Percentiles rank a stretch among this genome's conserved stretches.
Conservation (phyloP, 225 moss, liverwort and hornwort genomes). For the Physcomitrium patens region DNA sequence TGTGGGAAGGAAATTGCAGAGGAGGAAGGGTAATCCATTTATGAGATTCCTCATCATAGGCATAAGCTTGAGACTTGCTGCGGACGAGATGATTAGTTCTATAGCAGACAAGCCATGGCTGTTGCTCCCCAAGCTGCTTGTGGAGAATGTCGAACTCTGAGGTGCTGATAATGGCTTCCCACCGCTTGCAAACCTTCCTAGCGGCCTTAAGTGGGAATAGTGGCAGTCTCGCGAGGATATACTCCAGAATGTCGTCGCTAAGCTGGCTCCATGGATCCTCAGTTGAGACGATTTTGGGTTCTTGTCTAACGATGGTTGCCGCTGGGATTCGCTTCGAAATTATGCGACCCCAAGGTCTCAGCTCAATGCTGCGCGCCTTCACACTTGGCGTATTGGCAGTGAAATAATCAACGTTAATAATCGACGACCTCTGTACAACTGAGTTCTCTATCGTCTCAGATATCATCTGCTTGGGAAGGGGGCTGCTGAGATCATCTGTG, state of each 20-base stretch:
- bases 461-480: not conserved
- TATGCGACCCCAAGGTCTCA: conserved; percentile 1
- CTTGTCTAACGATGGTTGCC: not conserved
- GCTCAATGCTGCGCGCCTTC: not conserved
- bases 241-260: conserved; percentile 43
- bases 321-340: conserved; percentile 21
- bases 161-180: conserved; percentile 36
- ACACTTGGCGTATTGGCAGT: not conserved
- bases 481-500: conserved; percentile 19
- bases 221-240: conserved; percentile 48
- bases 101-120: conserved; percentile 44
- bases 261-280: conserved; percentile 43
- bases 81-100: conserved; percentile 52
- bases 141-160: conserved; percentile 46
- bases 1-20: conserved; percentile 49
- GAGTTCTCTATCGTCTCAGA: not conserved
- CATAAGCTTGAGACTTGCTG: conserved; percentile 55
- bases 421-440: not conserved
- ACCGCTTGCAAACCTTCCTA: conserved; percentile 54
- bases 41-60: conserved; percentile 37
- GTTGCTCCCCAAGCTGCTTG: conserved; percentile 46
- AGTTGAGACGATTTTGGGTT: not conserved
- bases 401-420: not conserved
- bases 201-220: conserved; percentile 27
- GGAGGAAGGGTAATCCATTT: conserved; percentile 42